Evolutionary conservation across 208 protist genomes (phyloP), one percentile per base, ranked within the genome.

Genomic region (Zelonia costaricensis): DNA sequence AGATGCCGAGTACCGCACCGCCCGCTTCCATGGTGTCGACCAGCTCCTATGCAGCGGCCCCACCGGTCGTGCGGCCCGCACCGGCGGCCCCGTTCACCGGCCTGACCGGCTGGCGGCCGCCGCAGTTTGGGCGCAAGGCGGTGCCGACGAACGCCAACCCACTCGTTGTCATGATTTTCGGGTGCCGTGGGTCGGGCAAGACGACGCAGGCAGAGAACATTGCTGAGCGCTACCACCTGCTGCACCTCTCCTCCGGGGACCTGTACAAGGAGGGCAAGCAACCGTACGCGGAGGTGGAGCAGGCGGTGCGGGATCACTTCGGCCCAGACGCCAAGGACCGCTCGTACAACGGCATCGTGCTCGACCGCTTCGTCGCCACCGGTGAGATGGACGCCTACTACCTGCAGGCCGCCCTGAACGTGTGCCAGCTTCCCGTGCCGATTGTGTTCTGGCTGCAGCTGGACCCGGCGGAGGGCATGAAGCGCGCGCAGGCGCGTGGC

Each of bases 311-410:
- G 54, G 74, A 86, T 25, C 55, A 92, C 46, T 93, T 96, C 66
- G 78, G 83, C 22, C 63, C 75, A 6, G 64, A 79, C 16, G 60
- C 55, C 20, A 69, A 62, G 27, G 60, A 72, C 40, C 69, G 71
- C 13, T 33, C 58, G 23, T 93, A 89, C 72, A 82, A 84, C 62
- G 90, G 90, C 47, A 45, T 93, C 23, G 84, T 92, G 22, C 74
- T 96, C 6, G 90, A 96, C 64, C 86, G 86, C 42, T 96, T 93
- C 68, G 76, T 95, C 69, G 81, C 69, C 0, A 82, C 71, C 27
- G 86, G 82, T 38, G 82, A 89, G 46, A 80, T 82, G 62, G 90
- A 96, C 59, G 83, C 81, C 15, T 96, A 92, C 59, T 96, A 93
- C 59, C 61, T 96, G 3, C 80, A 93, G 63, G 72, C 74, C 31